Conservation (phyloP, 164 flowering plant genomes). For the Umbilicus rupestris region DNA sequence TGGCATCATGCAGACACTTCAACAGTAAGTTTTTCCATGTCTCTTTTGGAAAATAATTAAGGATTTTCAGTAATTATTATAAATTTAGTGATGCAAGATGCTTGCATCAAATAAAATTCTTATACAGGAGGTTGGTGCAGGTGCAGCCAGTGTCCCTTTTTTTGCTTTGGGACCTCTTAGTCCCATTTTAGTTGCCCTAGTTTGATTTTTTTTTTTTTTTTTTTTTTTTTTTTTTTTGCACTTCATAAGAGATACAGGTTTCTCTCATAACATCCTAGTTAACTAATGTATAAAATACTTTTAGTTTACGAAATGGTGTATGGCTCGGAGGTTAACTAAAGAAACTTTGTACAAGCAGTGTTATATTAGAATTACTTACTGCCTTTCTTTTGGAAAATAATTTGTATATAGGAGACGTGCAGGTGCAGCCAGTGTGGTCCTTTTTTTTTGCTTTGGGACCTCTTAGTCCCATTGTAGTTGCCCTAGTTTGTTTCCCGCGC, state of each 20-base stretch:
- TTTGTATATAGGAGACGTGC: too few relatives aligned
- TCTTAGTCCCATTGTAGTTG: background rate
- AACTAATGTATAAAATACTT: too few relatives aligned
- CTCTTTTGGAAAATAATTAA: background rate
- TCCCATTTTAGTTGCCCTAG: background rate
- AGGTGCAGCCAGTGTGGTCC: background rate
- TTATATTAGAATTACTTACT: too few relatives aligned
- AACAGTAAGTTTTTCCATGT: constrained; percentile 33
- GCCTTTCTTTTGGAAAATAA: too few relatives aligned
- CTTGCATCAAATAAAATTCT: background rate
- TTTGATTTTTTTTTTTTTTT: too few relatives aligned
- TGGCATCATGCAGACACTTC: constrained; percentile 95
- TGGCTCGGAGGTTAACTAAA: too few relatives aligned
- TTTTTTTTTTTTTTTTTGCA: too few relatives aligned
- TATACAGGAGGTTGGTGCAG: background rate
- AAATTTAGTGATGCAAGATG: background rate
- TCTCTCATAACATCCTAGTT: background rate
- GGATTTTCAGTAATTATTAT: background rate
- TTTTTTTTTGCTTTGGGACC: background rate
- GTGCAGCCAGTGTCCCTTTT: background rate
- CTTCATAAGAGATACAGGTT: background rate
- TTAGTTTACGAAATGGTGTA: too few relatives aligned
- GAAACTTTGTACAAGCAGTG: too few relatives aligned
- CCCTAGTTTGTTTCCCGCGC: background rate
- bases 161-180: background rate